Conservation (phyloP, 1,284 basidiomycete species). For the Malassezia caprae region DNA sequence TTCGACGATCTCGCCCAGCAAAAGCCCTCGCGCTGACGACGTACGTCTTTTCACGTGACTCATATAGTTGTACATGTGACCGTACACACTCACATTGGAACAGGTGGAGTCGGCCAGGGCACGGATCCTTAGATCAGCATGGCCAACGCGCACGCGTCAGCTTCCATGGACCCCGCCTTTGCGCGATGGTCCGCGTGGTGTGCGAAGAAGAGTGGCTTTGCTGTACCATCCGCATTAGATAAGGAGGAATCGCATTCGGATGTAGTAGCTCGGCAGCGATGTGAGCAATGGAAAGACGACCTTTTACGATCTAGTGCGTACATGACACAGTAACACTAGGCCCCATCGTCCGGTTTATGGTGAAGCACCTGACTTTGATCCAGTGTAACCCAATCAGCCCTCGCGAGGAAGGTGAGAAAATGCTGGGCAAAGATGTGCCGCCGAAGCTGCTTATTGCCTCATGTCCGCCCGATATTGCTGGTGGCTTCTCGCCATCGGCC, state of each 20-base stretch:
- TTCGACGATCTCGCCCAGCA: background rate
- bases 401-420: background rate
- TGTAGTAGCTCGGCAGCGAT: slow-evolving; percentile 20
- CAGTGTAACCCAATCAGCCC: slow-evolving; percentile 33
- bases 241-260: background rate
- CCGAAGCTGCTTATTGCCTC: slow-evolving; percentile 33
- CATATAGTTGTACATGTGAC: slow-evolving; percentile 18
- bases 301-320: slow-evolving; percentile 33
- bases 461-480: slow-evolving; percentile 32
- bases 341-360: slow-evolving; percentile 47
- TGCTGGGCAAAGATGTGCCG: background rate
- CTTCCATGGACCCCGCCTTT: background rate
- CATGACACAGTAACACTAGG: slow-evolving; percentile 4
- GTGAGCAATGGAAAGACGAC: slow-evolving; percentile 40
- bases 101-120: background rate
- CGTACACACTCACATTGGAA: background rate
- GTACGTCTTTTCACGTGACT: slow-evolving; percentile 1
- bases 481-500: slow-evolving; percentile 36
- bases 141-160: background rate
- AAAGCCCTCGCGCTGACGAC: slow-evolving; percentile 3
- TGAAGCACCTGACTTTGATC: slow-evolving; percentile 38
- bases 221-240: background rate
- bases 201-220: background rate
- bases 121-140: background rate
- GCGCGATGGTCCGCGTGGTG: slow-evolving; percentile 5